Base-by-base conservation (phyloP, 805 yeast genomes). In the Allodekkera sacchari region DNA sequence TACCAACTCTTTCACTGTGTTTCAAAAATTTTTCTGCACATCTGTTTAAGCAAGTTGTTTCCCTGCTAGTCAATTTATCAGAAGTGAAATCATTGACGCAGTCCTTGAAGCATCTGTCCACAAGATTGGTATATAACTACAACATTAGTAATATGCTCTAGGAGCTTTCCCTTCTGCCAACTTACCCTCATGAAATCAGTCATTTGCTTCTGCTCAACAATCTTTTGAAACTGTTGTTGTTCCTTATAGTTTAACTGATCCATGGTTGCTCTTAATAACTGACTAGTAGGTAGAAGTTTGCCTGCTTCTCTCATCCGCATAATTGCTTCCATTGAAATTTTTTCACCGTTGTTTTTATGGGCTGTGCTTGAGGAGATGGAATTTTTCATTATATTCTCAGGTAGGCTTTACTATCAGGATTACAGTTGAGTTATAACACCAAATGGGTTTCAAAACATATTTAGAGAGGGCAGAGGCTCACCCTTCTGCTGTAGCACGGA, bases 71-170 rank as follows among this genome's bases (percentile, higher is more conserved):
- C 55, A 92, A 72, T 53, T 77, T 75, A 55, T 80, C 77, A 26
- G 97, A 85, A 36, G 99, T 92, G 76, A 92, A 89, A 61, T 92
- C 98, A 59, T 88, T 89, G 56, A 92, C 96, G 67, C 99, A 92
- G 65, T 92, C 97, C 39, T 76, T 75, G 68, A 92, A 92, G 68
- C 99, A 92, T 68, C 95, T 82, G 62, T 89, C 94, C 33, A 92
- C 97, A 50, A 92, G 73, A 57, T 82, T 81, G 43, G 97, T 87
- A 74, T 92, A 92, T 37, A 82, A 68, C 65, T 50, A 22, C 15
- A 22, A 7, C 16, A 26, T 21, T n/a, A n/a, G n/a, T n/a, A n/a
- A n/a, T 3, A 15, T 13, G 7, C 53, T 11, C 2, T n/a, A n/a
- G n/a, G n/a, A n/a, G n/a, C 11, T n/a, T n/a, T 10, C 23, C 23